These are phyloP conservation scores for Lepiota venenata DNA, from an alignment of 768 basidiomycete species.

Conservation along the genomic window DNA sequence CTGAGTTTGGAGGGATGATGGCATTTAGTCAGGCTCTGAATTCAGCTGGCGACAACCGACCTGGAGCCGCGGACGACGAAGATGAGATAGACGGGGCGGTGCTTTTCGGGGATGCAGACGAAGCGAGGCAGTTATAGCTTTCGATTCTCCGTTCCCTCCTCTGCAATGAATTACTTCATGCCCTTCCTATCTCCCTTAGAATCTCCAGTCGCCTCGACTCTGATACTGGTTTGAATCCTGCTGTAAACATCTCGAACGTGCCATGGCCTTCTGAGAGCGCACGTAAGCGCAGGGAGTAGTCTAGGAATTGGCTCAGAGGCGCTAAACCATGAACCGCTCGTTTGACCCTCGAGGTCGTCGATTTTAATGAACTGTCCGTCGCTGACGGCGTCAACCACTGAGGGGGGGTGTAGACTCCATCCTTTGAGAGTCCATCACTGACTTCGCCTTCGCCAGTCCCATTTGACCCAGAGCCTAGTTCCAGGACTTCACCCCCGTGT, in stretches of 20 bases:
- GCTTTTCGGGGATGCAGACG: conserved; percentile 83
- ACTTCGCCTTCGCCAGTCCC: conserved; percentile 31
- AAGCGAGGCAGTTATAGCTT: conserved; percentile 54
- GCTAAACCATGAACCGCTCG: conserved; percentile 70
- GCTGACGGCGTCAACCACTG: conserved; percentile 70
- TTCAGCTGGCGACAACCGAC: conserved; percentile 49
- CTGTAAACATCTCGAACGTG: conserved; percentile 71
- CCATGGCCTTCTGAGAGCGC: conserved; percentile 84
- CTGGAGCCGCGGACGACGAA: conserved; percentile 66
- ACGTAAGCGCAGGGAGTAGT: conserved; percentile 75
- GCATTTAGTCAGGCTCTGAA: conserved; percentile 73
- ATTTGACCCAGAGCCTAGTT: conserved; percentile 50
- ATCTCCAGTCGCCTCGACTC: conserved; percentile 66
- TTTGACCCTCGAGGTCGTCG: conserved; percentile 33
- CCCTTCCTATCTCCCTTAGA: conserved; percentile 73
- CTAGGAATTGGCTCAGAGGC: conserved; percentile 78
- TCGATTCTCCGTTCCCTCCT: conserved; percentile 12
- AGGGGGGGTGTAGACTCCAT: conserved; percentile 75
- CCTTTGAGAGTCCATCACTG: conserved; percentile 46
- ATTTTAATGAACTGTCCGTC: neutral
- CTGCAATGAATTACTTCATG: conserved; percentile 29
- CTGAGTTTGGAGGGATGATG: conserved; percentile 58
- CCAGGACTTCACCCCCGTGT: conserved; percentile 73
- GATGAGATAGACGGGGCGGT: conserved; percentile 73
- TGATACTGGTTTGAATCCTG: conserved; percentile 72